Base-by-base conservation (phyloP, 1,284 basidiomycete species). In the Cutaneotrichosporon cyanovorans region DNA sequence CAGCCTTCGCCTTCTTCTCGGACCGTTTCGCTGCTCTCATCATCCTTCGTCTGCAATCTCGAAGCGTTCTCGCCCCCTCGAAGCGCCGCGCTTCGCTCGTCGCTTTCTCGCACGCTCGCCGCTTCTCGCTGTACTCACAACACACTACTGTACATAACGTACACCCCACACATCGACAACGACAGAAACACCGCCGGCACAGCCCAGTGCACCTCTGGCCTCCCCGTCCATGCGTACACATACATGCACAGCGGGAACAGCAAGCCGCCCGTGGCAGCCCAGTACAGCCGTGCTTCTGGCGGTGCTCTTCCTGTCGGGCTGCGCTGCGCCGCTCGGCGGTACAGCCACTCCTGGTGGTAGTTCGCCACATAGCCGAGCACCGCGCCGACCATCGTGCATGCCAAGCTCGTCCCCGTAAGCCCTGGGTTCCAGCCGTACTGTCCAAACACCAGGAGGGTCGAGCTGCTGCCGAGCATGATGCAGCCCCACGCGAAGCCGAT, bases 361-460 rank as follows among this genome's bases (percentile, higher is more conserved):
- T 89, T 85, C 33, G 82, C 81, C 23, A 84, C 57, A 37, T 84
- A 83, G 0, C 85, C 87, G 31, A 88, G 48, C 56, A 80, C 77
- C 3, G 84, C 80, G 9, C 87, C 87, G 32, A 76, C 39, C 21
- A 39, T 37, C 6, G 28, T 42, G 5, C 42, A 37, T 5, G 44
- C 22, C 22, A 23, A 38, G 28, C 58, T 55, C 81, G 58, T 9
- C 65, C 59, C 55, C 2, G 58, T 49, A 42, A 63, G 54, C 5
- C 66, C 69, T 11, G 51, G 40, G 21, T 51, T 58, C 49, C 62
- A 66, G 16, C 66, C 67, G 47, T 69, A 70, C 12, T 62, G 48
- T 9, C 48, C 46, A 37, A 66, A 67, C 2, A 68, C 66, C 20
- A 70, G 53, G 9, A 62, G 45, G 2, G 61, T 53, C 0, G 61